phyloP scores from a whole-genome alignment of 2,329 filamentous ascomycete genomes.

The Cyphellophora europaea region DNA sequence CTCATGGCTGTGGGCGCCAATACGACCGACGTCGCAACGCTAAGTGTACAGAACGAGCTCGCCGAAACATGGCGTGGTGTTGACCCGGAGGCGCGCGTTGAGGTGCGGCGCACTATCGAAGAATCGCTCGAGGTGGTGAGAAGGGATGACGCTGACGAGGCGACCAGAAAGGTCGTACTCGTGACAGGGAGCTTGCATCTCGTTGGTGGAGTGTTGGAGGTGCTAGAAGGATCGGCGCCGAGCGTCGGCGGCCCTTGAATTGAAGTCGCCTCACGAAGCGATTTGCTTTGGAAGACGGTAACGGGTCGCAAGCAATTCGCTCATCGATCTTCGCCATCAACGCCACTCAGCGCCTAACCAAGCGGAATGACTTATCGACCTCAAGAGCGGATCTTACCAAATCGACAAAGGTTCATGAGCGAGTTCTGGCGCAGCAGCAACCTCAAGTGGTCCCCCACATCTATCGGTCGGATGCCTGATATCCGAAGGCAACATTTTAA shows the following conservation, averaged over 20 bases:
- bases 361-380: no score
- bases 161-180: conserved; percentile 30
- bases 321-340: no score
- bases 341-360: no score
- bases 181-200: conserved; percentile 80
- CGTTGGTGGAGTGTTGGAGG: conserved; percentile 60
- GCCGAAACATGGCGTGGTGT: conserved; percentile 51
- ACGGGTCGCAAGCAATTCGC: no score
- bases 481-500: no score
- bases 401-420: no score
- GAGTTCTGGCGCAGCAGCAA: no score
- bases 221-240: conserved; percentile 1
- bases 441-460: no score
- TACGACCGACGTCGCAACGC: conserved; percentile 44
- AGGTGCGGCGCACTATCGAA: conserved; percentile 56
- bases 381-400: no score
- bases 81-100: conserved; percentile 43
- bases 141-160: conserved; percentile 1
- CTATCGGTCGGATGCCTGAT: no score
- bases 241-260: background rate
- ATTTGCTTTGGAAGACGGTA: no score
- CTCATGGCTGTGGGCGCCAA: conserved; percentile 54
- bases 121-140: conserved; percentile 56
- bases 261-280: no score
- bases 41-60: conserved; percentile 60